Base-by-base conservation (phyloP, 2,329 filamentous ascomycete genomes). In the Macrophomina phaseolina region DNA sequence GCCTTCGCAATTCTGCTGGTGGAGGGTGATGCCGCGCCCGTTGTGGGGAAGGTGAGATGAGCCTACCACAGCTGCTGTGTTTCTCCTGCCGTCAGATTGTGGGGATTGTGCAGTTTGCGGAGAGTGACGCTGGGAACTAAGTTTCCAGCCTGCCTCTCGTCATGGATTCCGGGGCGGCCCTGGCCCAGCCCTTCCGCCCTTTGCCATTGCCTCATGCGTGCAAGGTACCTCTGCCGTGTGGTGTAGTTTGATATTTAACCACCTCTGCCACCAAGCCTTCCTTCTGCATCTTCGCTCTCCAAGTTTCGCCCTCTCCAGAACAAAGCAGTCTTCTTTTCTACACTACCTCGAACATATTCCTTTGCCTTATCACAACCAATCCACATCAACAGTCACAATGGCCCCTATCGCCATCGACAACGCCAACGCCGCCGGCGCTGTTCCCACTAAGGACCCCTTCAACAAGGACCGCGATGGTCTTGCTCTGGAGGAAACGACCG, bases 401-500 rank as follows among this genome's bases (percentile, higher is more conserved):
- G 55, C 60, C 55, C 58, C 28, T 71, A 79, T 63, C 65, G 81
- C 81, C 81, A 74, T 82, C 80, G 73, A 79, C 77, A 70, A 63
- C 36, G 23, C 79, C 60, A 75, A 81, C 67, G 72, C 78, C 68
- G 80, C 82, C 71, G 74, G 74, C 58, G 79, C 81, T 64, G 80
- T 66, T 16, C 80, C 71, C 71, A 49, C 80, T 66, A 74, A 76
- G 30, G 77, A 81, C 70, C 73, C 77, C 73, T 81, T 82, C 75
- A 78, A 81, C 74, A 79, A 82, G 75, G 80, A 83, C 72, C 82
- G 81, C 65, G 84, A 88, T 74, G 86, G 86, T 52, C 81, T 84
- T 40, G 85, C 85, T 23, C 82, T 88, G 36, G 86, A 89, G 73
- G 83, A 83, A 3, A 82, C 84, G 11, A 87, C 86, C 8, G 87